Evolutionary conservation across 1,284 basidiomycete genomes (phyloP), one percentile per base, ranked within the genome.

Genomic region (Moniliella sp.): DNA sequence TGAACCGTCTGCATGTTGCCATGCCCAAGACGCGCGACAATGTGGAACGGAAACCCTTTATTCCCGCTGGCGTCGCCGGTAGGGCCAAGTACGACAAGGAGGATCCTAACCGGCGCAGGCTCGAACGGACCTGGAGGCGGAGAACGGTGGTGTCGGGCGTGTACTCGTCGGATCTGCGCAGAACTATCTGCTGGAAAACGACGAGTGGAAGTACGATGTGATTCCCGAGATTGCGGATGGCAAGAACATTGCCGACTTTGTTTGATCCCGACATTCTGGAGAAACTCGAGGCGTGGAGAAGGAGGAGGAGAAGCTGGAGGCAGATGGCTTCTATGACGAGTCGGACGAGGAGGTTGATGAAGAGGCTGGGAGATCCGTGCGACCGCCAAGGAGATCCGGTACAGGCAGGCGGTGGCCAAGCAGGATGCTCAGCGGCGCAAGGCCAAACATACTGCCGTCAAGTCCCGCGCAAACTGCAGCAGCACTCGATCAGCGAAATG

Each of bases 171-270:
- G 57, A 36, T 35, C 56, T 39, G 57, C 57, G 50, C 7, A 81
- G 69, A 72, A 81, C 60, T 97, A 93, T 66, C 47, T 93, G 18
- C 74, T 97, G 34, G 70, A 74, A 25, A 76, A 93, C 59, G 75
- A 80, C 31, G 76, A 81, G 33, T 99, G 88, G 88, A 99, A 93
- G 66, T 70, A 76, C 66, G 88, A 99, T 59, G 70, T 74, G 46
- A 79, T 97, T 15, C 91, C 88, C 16, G 91, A 97, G 64, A 79
- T 99, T 55, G 74, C 82, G 73, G 74, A 94, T 46, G 91, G 88
- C 65, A 94, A 94, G 72, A 99, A 99, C 66, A 67, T 99, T 35
- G 86, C 86, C 25, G 88, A 99, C 69, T 97, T 99, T 51, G 79
- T 97, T 50, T 63, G 91, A 97, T 62, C 79, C 84, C n/a, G 91